Base-by-base conservation (phyloP, 129 eudicot genomes). In the Flaveria brownii region DNA sequence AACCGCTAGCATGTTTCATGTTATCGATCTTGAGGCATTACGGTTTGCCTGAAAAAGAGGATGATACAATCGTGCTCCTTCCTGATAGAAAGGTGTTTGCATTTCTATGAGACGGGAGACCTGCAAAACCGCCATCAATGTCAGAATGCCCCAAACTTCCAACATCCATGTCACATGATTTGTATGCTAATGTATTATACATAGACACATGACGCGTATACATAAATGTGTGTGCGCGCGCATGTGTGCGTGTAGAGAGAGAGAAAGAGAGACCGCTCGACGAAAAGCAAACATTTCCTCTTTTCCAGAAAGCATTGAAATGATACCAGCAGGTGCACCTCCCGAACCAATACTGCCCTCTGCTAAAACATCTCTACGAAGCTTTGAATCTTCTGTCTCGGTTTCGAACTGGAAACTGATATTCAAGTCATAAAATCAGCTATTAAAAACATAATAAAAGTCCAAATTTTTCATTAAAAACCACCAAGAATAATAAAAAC, bases 201-300 rank as follows among this genome's bases (percentile, higher is more conserved):
- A 16, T 66, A 39, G 13, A 39, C 12, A 52, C 43, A 15, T 22
- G 11, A 14, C 17, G 25, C 10, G 8, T 14, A 51, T 22, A 11
- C 2, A 18, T 16, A 16, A 9, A 36, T 42, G 10, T 2, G 30
- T 2, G 3, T 26, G 30, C 2, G 30, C 2, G 3, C 2, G 3
- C 1, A 0, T 26, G 26, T 25, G 26, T 1, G 26, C 1, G 2
- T 25, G 26, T 25, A 1, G 0, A 23, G 22, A 25, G 45, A 69
- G 55, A 33, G 56, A 28, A 79, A 77, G 68, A 57, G 92, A 83
- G 82, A 95, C 99, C 78, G 97, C 99, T 82, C 99, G 86, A 59
- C 86, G 89, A 23, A 95, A 95, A 65, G 99, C 99, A 84, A 95
- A 95, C 97, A 86, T 91, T 89, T 95, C 99, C 80, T 95, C 99